Evolutionary conservation across 371 early-diverging fungal species (phyloP).

Genomic region (Chytridiales sp.): DNA sequence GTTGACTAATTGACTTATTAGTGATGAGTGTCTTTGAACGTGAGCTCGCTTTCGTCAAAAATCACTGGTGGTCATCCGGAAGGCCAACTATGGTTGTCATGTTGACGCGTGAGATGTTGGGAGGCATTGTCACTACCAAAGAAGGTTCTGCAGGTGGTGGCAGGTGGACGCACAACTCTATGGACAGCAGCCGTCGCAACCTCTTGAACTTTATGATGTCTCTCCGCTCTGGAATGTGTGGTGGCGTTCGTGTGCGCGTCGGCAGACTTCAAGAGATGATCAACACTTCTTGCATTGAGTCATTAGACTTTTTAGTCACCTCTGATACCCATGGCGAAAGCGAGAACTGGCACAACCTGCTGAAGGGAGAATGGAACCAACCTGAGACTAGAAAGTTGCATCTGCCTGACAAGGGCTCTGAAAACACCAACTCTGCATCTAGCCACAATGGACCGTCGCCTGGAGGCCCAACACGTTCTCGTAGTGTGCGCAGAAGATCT

Average conservation of each 20-base stretch:
- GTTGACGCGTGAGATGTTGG: slow-evolving; percentile 76
- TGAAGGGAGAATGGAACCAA: slow-evolving; percentile 43
- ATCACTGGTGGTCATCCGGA: slow-evolving; percentile 76
- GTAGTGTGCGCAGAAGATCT: slow-evolving; percentile 19
- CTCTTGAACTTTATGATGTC: slow-evolving; percentile 83
- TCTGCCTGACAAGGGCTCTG: slow-evolving; percentile 20
- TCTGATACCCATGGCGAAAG: slow-evolving; percentile 51
- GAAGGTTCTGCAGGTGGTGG: slow-evolving; percentile 1
- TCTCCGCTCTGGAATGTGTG: slow-evolving; percentile 66
- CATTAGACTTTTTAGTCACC: slow-evolving; percentile 79
- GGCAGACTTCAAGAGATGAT: slow-evolving; percentile 75
- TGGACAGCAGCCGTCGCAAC: slow-evolving; percentile 54
- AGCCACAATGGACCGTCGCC: not conserved
- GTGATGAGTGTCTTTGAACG: slow-evolving; percentile 72
- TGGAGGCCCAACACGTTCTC: slow-evolving; percentile 1
- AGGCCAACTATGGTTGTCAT: slow-evolving; percentile 80
- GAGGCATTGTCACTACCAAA: slow-evolving; percentile 41
- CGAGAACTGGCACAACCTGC: slow-evolving; percentile 69
- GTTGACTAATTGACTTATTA: slow-evolving; percentile 23
- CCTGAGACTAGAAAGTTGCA: slow-evolving; percentile 17
- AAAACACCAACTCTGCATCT: slow-evolving; percentile 11
- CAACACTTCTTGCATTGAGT: slow-evolving; percentile 75
- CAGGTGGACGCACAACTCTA: slow-evolving; percentile 29
- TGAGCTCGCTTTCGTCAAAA: slow-evolving; percentile 72
- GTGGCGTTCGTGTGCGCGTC: slow-evolving; percentile 68